Evolutionary conservation across 2,329 filamentous ascomycete species (phyloP).

Genomic region (Alternaria sp.): DNA sequence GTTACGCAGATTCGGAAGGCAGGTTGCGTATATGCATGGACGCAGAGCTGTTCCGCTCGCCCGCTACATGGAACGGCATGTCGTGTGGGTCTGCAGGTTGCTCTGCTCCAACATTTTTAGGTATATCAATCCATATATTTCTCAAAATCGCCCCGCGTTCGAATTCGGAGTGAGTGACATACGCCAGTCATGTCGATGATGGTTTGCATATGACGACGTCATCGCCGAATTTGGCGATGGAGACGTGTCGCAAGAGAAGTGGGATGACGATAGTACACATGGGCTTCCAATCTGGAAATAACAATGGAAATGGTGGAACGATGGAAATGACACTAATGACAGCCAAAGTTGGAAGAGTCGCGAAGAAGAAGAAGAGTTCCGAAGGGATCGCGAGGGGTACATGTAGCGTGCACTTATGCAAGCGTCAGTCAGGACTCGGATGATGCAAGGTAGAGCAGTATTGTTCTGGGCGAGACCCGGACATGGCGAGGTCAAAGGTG

Average conservation of each 20-base stretch:
- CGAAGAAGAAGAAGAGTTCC: no score
- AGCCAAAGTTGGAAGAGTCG: no score
- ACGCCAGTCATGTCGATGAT: neutral
- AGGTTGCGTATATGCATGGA: neutral
- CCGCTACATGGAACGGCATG: neutral
- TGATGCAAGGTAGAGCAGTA: no score
- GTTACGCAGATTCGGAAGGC: neutral
- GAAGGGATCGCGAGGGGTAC: no score
- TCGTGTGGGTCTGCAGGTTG: neutral
- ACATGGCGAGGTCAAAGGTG: neutral
- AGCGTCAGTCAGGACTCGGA: no score
- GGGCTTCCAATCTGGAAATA: no score
- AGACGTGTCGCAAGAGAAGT: neutral
- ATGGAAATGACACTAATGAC: no score
- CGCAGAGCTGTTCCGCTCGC: neutral
- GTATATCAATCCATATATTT: neutral
- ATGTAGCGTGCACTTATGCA: no score
- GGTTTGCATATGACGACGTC: neutral
- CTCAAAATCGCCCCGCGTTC: accelerated
- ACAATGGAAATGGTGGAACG: no score
- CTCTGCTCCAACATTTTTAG: neutral
- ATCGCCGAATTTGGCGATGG: accelerated
- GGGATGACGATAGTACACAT: no score
- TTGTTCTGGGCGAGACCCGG: no score
- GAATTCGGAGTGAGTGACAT: neutral